Base-by-base conservation (phyloP, 2,329 filamentous ascomycete genomes). In the Beauveria australis region DNA sequence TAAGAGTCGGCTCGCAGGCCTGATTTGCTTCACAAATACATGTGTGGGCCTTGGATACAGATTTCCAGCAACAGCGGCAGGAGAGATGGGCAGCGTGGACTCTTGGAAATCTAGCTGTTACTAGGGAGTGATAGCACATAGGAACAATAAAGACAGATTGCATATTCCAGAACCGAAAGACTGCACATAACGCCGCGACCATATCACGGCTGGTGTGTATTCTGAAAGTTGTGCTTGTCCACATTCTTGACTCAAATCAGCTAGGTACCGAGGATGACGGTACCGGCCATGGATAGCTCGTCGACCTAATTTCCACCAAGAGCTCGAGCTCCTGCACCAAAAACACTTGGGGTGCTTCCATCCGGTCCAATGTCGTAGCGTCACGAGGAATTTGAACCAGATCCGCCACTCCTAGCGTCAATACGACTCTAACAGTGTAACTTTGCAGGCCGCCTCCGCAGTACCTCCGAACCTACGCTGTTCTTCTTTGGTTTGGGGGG, bases 331-430 rank as follows among this genome's bases (percentile, higher is more conserved):
- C 58, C 33, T n/a, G 30, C 58, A 60, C 58, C 51, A 54, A 4
- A 48, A 54, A 43, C 14, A 12, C 24, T 16, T 16, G 14, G 47
- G 41, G 37, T 43, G 14, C 22, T 19, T 47, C 40, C 53, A 37
- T 46, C 46, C 59, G 44, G 49, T 61, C 40, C 14, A 40, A 37
- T 24, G 33, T n/a, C 24, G 44, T 51, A 44, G 33, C 44, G 59
- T 61, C 59, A 61, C 59, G 52, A 61, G 59, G 47, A 22, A n/a
- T 12, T 37, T 30, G 40, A 61, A 24, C 59, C 30, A 61, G 59
- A 61, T 61, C 59, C 58, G 58, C 58, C 51, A 54, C 58, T 54
- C 43, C 12, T 54, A 60, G 58, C 58, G 51, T 22, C 22, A 37
- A 41, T 46, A 9, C 56, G 1, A 53, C 22, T 46, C 51, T 48